These are phyloP conservation scores for Scutellaria galericulata DNA, from an alignment of 257 asterid genomes.

Conservation along the genomic window DNA sequence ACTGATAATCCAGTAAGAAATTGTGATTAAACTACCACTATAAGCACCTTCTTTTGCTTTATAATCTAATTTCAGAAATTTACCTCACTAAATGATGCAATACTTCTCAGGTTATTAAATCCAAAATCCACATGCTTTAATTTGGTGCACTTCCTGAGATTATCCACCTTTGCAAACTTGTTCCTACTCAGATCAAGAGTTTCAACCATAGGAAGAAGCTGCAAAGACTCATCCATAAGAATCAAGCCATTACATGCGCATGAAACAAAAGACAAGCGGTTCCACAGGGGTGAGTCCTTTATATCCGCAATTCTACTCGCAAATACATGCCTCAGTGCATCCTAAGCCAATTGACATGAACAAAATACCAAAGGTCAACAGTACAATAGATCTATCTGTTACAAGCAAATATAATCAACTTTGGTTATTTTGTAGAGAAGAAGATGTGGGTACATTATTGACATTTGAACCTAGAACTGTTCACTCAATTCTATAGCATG, in stretches of 20 bases:
- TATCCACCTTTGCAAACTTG: constrained; percentile 88
- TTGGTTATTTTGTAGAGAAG: background rate
- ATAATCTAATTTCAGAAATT: constrained; percentile 32
- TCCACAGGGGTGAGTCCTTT: constrained; percentile 86
- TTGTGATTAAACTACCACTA: constrained; percentile 16
- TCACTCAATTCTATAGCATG: background rate
- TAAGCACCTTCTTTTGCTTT: constrained; percentile 21
- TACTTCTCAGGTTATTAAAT: constrained; percentile 82
- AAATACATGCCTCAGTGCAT: constrained; percentile 90
- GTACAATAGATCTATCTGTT: constrained; percentile 5
- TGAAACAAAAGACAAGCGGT: constrained; percentile 79
- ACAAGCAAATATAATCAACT: constrained; percentile 22
- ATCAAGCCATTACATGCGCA: constrained; percentile 82
- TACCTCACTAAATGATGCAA: constrained; percentile 83
- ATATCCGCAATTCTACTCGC: constrained; percentile 89
- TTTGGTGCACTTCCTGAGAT: constrained; percentile 80
- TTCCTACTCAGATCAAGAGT: constrained; percentile 94
- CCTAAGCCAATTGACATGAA: constrained; percentile 57
- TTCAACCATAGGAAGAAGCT: constrained; percentile 87
- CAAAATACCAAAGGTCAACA: constrained; percentile 30
- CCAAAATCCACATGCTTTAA: constrained; percentile 92
- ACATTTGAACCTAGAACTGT: constrained; percentile 13
- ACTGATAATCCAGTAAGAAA: constrained; percentile 24
- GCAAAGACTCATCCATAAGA: constrained; percentile 97
- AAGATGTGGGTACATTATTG: background rate